Conservation (phyloP, 73 alveolate species). For the Paramecium sonneborni region DNA sequence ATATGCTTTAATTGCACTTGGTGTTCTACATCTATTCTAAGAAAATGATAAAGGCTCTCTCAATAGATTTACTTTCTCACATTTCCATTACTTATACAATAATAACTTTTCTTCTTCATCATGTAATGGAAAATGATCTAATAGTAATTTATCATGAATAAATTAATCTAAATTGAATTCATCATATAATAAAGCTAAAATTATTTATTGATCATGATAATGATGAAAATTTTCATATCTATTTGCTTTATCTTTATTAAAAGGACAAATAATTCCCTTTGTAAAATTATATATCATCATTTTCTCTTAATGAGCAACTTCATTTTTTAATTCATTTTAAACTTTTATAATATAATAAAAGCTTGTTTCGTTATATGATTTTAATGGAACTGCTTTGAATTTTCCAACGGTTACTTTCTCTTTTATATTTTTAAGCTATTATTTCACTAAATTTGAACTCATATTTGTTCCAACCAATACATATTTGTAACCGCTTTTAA, state of each 20-base stretch:
- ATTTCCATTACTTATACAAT: neutral
- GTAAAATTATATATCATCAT: constrained; percentile 15
- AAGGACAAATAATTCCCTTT: neutral
- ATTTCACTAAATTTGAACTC: neutral
- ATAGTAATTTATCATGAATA: neutral
- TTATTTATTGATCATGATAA: neutral
- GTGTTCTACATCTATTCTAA: constrained; percentile 9
- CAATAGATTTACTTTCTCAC: neutral
- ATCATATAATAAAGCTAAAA: neutral
- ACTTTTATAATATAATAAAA: neutral
- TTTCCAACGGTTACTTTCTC: neutral
- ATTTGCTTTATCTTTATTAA: neutral
- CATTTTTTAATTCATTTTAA: neutral
- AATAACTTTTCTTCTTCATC: neutral
- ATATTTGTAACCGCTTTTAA: neutral
- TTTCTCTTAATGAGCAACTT: neutral
- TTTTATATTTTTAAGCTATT: neutral
- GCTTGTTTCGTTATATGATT: neutral
- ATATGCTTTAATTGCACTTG: neutral
- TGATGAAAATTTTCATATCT: constrained; percentile 13
- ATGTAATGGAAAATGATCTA: constrained; percentile 9
- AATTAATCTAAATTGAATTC: constrained; percentile 9
- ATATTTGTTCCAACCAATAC: neutral
- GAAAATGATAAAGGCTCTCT: neutral
- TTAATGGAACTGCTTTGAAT: neutral